Percentiles rank a stretch among this genome's conserved stretches.
Conservation (phyloP, 805 yeast species). For the Wilhelminamyces savonicus region DNA sequence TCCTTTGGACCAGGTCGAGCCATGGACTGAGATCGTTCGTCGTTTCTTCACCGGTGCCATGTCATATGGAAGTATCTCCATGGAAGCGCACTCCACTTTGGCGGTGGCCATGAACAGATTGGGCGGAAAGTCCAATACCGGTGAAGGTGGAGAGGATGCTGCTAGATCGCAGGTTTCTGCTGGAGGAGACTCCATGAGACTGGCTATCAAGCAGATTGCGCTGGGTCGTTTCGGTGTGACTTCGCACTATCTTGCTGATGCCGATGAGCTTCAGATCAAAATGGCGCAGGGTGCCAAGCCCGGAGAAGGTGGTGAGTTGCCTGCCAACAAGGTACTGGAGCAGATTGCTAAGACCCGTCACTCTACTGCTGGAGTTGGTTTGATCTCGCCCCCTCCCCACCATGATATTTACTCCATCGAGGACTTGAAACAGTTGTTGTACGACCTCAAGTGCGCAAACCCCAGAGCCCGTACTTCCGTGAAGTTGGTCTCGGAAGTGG, state of each 20-base stretch:
- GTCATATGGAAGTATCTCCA: conserved; percentile 98
- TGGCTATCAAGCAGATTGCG: conserved; percentile 97
- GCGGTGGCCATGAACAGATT: conserved; percentile 98
- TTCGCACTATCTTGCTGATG: conserved; percentile 87
- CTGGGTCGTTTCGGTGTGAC: conserved; percentile 98
- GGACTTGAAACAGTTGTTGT: conserved; percentile 92
- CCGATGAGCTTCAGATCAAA: conserved; percentile 95
- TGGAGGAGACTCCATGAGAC: conserved; percentile 96
- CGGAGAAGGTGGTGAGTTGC: conserved; percentile 99
- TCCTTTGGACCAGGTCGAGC: conserved; percentile 97
- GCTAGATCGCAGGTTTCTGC: conserved; percentile 75
- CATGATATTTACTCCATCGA: conserved; percentile 98
- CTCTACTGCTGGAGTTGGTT: conserved; percentile 94
- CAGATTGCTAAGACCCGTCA: conserved; percentile 93
- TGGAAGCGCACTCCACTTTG: conserved; percentile 96
- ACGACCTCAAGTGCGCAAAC: conserved; percentile 93
- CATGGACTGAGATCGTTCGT: conserved; percentile 98
- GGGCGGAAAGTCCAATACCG: conserved; percentile 97
- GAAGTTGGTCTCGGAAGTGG: conserved; percentile 94
- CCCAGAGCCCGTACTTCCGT: conserved; percentile 97
- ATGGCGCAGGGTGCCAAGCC: conserved; percentile 99
- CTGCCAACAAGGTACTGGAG: conserved; percentile 85
- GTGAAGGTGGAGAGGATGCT: conserved; percentile 99
- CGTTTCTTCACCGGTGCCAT: conserved; percentile 99
- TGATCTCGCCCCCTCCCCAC: conserved; percentile 98